Base-by-base conservation (phyloP, 2,329 filamentous ascomycete species). In the Teratosphaeria nubilosa region DNA sequence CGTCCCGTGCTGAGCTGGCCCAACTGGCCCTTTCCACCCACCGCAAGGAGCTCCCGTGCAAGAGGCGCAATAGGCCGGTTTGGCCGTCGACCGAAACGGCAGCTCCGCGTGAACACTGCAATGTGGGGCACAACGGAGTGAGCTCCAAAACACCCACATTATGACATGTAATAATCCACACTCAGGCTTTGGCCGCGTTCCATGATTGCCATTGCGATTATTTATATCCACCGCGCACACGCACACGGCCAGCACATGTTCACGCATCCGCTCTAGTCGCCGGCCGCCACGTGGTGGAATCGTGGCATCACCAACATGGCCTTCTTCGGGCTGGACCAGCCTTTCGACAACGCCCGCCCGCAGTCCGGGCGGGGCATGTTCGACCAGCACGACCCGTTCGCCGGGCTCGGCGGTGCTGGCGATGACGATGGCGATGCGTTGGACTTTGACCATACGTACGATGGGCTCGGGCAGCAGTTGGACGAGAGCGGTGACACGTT, bases 371-470 rank as follows among this genome's bases (percentile, higher is more conserved):
- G 67, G 16, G 90, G 91, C 70, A 97, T 97, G 61, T 73, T 76
- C 86, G 90, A 67, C 74, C 81, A 60, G 82, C 88, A 70, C 66
- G 91, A 99, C 74, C 90, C 92, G 45, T 97, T 97, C 74, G 90
- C 89, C 64, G 86, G 88, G 59, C 83, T 96, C 58, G 86, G 88
- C 66, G 81, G 77, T 67, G 73, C 78, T 55, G 59, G 56, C 31
- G 63, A 41, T 22, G 60, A 60, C 31, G 80, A 81, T 60, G 82
- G 22, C 55, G 37, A 86, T 70, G 79, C 76, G 78, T 82, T 88
- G 68, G 88, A 97, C 68, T 99, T 97, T 66, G 94, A 99, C 68
- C 91, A 99, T 71, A 97, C 92, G 41, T 97, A 97, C 72, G 94
- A 99, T 74, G 92, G 92, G 20, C 80, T 99, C 48, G 94, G 91